Percentiles rank a stretch among this genome's conserved stretches.
Evolutionary conservation across 78 protist species (phyloP).

Genomic region (Tieghemostelium lacteum): DNA sequence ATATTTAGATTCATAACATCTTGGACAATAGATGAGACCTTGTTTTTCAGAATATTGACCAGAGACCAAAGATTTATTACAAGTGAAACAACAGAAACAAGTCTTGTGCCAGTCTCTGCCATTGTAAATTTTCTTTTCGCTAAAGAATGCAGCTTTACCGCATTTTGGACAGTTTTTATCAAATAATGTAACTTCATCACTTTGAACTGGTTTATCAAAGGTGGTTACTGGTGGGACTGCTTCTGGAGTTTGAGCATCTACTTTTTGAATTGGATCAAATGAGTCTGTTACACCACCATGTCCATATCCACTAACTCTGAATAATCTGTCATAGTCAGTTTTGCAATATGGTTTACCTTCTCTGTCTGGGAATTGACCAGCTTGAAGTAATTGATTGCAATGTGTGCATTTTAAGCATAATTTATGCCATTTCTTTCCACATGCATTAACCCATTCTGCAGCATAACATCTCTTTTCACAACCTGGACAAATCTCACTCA

Average conservation of each 20-base stretch:
- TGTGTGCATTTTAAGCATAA: conserved; percentile 44
- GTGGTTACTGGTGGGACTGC: background rate
- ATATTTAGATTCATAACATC: conserved; percentile 42
- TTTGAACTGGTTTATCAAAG: background rate
- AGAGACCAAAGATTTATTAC: conserved; percentile 27
- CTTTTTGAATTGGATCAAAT: conserved; percentile 9
- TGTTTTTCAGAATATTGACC: conserved; percentile 45
- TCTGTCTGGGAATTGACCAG: conserved; percentile 18
- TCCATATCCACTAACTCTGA: conserved; percentile 44
- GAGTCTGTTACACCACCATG: conserved; percentile 35
- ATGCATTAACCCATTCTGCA: conserved; percentile 20
- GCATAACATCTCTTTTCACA: conserved; percentile 10
- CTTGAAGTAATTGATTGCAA: conserved; percentile 10
- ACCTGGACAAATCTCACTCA: conserved; percentile 23
- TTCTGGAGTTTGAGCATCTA: conserved; percentile 3
- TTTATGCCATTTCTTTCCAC: conserved; percentile 9
- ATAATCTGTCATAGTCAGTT: conserved; percentile 63
- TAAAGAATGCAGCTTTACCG: background rate
- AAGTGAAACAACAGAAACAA: conserved; percentile 44
- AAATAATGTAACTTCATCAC: background rate
- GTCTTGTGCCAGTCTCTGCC: conserved; percentile 55
- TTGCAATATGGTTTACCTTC: conserved; percentile 61
- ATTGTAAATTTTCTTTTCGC: conserved; percentile 25
- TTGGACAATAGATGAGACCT: conserved; percentile 41
- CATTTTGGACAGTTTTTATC: conserved; percentile 52